phyloP scores from a whole-genome alignment of 2,329 filamentous ascomycete genomes.

The Fusarium sp. region DNA sequence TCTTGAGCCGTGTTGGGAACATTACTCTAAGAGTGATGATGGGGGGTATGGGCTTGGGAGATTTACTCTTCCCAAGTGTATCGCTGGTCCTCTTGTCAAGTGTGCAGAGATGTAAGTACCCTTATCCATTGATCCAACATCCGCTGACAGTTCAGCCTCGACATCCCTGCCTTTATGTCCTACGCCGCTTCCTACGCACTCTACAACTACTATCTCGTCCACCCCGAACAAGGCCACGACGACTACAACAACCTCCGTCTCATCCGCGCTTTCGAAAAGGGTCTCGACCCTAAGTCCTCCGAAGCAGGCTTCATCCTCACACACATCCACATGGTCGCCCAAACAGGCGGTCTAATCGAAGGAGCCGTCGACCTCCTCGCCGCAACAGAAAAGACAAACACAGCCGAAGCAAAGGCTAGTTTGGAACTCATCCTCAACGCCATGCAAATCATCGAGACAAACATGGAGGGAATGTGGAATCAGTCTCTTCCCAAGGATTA shows the following conservation, averaged over 20 bases:
- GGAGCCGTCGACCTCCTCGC: conserved; percentile 75
- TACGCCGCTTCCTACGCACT: conserved; percentile 74
- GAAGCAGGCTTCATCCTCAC: conserved; percentile 97
- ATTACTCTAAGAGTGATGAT: conserved; percentile 25
- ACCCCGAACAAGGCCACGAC: conserved; percentile 66
- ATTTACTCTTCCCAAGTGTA: conserved; percentile 34
- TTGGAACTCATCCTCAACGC: conserved; percentile 70
- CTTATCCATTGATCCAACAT: fast-evolving
- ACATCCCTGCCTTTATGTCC: conserved; percentile 39
- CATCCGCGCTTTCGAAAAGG: conserved; percentile 90
- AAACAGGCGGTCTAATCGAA: conserved; percentile 81
- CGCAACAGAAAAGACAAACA: conserved; percentile 16
- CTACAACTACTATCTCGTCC: conserved; percentile 72
- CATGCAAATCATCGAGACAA: conserved; percentile 73
- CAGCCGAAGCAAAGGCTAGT: conserved; percentile 69
- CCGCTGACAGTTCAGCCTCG: conserved; percentile 17
- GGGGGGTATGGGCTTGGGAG: conserved; percentile 30
- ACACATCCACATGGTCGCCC: conserved; percentile 93
- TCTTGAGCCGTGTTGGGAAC: conserved; percentile 35
- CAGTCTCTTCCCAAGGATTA: conserved; percentile 87
- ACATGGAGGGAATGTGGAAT: conserved; percentile 93
- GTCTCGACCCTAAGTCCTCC: conserved; percentile 85
- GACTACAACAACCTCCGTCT: conserved; percentile 79
- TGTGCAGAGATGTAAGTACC: conserved; percentile 32
- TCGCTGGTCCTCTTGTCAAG: conserved; percentile 35